A percentile compares a stretch with the other conserved stretches of the same genome.
Evolutionary conservation across 2,329 filamentous ascomycete genomes (phyloP).

Genomic region (Ophiostoma novo-ulmi): DNA sequence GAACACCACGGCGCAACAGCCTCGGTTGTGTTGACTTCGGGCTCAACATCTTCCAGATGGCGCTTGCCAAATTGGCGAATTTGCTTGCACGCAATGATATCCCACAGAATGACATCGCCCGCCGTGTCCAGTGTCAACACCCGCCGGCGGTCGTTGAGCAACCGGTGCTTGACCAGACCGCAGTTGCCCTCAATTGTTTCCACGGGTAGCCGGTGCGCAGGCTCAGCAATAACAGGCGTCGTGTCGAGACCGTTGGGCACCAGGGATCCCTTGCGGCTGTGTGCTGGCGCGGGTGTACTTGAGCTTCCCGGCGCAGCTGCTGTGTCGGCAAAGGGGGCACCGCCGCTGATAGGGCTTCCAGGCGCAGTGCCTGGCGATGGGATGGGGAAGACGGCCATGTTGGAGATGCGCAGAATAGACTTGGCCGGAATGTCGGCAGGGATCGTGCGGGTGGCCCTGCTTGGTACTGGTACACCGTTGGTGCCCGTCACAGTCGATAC

Average conservation of each 20-base stretch:
- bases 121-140: slow-evolving; percentile 91
- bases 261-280: slow-evolving; percentile 54
- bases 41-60: slow-evolving; percentile 86
- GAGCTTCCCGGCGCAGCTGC: slow-evolving; percentile 29
- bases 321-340: slow-evolving; percentile 33
- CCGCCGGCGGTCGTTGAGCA: slow-evolving; percentile 84
- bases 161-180: slow-evolving; percentile 85
- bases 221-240: slow-evolving; percentile 47
- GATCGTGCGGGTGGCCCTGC: slow-evolving; percentile 27
- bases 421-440: slow-evolving; percentile 69
- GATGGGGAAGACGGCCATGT: slow-evolving; percentile 54
- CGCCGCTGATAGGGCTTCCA: slow-evolving; percentile 37
- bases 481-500: slow-evolving; percentile 38
- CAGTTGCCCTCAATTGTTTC: slow-evolving; percentile 93
- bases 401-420: slow-evolving; percentile 76
- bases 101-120: slow-evolving; percentile 92
- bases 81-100: slow-evolving; percentile 83
- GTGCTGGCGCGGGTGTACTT: background rate
- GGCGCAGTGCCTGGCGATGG: background rate
- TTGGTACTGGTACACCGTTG: slow-evolving; percentile 26
- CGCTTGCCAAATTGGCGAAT: slow-evolving; percentile 91
- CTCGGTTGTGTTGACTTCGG: slow-evolving; percentile 78
- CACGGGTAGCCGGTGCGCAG: slow-evolving; percentile 62
- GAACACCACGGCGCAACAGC: slow-evolving; percentile 95
- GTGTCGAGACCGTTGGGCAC: slow-evolving; percentile 40